A percentile compares a stretch with the other conserved stretches of the same genome.
Conservation (phyloP, 2,329 filamentous ascomycete species). For the Fusarium clavum region DNA sequence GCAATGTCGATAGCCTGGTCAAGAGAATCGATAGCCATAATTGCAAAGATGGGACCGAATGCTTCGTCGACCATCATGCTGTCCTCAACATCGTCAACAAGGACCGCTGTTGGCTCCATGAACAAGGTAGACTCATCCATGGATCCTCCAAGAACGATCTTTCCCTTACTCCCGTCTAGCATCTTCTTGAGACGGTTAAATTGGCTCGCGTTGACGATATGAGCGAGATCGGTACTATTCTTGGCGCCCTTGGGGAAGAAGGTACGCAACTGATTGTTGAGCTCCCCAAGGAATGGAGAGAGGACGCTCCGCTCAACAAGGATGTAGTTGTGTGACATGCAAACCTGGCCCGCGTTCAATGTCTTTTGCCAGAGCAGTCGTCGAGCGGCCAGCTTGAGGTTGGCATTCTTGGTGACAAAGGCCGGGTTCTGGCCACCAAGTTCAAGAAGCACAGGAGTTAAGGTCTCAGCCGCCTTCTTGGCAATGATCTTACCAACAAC, state of each 20-base stretch:
- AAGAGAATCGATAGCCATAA: conserved; percentile 81
- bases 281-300: conserved; percentile 76
- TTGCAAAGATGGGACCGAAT: conserved; percentile 91
- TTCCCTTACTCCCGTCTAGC: conserved; percentile 85
- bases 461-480: conserved; percentile 86
- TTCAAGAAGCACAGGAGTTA: conserved; percentile 90
- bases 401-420: conserved; percentile 86
- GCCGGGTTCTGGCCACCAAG: conserved; percentile 93
- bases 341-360: conserved; percentile 89
- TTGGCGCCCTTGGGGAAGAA: conserved; percentile 88
- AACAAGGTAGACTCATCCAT: conserved; percentile 83
- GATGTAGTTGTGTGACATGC: conserved; percentile 92
- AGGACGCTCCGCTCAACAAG: conserved; percentile 82
- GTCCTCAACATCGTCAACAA: conserved; percentile 74
- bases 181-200: conserved; percentile 89
- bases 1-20: conserved; percentile 87
- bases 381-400: conserved; percentile 83
- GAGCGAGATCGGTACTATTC: conserved; percentile 79
- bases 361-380: conserved; percentile 91
- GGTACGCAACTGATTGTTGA: conserved; percentile 76
- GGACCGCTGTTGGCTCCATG: conserved; percentile 93
- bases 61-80: conserved; percentile 88
- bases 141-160: conserved; percentile 87
- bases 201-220: conserved; percentile 83
- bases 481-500: conserved; percentile 87